Conservation (phyloP, 768 basidiomycete species). For the Leccinum olivaceopallidum region DNA sequence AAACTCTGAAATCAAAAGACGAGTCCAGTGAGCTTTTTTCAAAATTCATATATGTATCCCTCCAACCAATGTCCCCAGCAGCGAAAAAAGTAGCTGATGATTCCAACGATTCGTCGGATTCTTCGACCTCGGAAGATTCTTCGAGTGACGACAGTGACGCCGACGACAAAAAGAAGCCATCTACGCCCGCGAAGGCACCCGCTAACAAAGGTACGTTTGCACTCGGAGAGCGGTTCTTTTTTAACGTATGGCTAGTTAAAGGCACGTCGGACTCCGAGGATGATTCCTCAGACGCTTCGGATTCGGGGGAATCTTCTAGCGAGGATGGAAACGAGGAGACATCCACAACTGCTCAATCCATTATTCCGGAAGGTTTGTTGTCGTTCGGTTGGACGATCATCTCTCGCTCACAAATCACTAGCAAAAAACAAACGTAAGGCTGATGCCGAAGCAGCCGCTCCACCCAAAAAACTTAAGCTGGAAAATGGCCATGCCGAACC, state of each 20-base stretch:
- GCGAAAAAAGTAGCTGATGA: slow-evolving; percentile 6
- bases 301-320: slow-evolving; percentile 15
- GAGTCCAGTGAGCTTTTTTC: background rate
- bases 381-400: background rate
- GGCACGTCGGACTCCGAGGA: background rate
- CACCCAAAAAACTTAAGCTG: slow-evolving; percentile 83
- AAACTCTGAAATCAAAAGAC: background rate
- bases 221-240: background rate
- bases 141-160: slow-evolving; percentile 7
- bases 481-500: slow-evolving; percentile 47
- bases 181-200: background rate
- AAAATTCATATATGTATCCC: background rate
- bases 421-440: slow-evolving; percentile 77
- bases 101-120: slow-evolving; percentile 5
- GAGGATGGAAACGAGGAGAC: slow-evolving; percentile 6
- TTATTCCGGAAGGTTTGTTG: slow-evolving; percentile 41
- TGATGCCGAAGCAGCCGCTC: slow-evolving; percentile 54
- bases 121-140: slow-evolving; percentile 17
- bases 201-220: background rate
- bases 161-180: slow-evolving; percentile 19
- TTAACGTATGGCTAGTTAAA: background rate
- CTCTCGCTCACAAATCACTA: slow-evolving; percentile 4
- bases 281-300: slow-evolving; percentile 9
- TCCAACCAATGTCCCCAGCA: background rate
- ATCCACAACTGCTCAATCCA: slow-evolving; percentile 43